Evolutionary conservation across 2,329 filamentous ascomycete species (phyloP), one percentile per base, ranked within the genome.

Genomic region (Alternaria dauci): DNA sequence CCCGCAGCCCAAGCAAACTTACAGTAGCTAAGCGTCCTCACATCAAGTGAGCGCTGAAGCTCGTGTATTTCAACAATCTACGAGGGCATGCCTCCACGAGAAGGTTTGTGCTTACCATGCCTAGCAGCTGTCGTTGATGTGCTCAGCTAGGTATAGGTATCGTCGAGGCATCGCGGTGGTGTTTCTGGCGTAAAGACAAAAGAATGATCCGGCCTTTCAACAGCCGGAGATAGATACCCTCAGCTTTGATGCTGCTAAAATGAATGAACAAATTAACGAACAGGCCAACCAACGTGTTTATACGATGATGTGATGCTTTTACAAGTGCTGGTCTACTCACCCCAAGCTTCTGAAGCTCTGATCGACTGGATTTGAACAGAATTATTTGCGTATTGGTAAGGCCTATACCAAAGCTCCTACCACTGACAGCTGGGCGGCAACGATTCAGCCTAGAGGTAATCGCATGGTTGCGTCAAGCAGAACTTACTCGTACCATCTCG

Each of bases 51-150:
- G 76, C 71, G 70, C 66, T 57, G 68, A 65, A 65, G 76, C 73
- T 78, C 75, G 75, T 76, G 73, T 72, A 75, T 77, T 76, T 76
- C 74, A 77, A 77, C 76, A 78, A 78, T 76, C 69, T 76, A 75
- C 75, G 73, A 76, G 69, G 68, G 66, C 56, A 52, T 55, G 59
- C 51, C 32, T 30, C 39, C 38, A 16, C 20, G 38, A 59, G 14
- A 26, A 50, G 36, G 26, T 48, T 32, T 41, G n/a, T 43, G 55
- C 57, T 55, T 59, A 30, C n/a, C 43, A 18, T 18, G 43, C 39
- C 16, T 38, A 41, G 48, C 32, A 26, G 34, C 34, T 30, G 18
- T 34, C 42, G 20, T 43, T 6, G 28, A 42, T 34, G 56, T 34
- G 44, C 42, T 52, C 47, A 20, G 48, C 30, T 39, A 32, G 30